Evolutionary conservation across 1,284 basidiomycete species (phyloP).

Genomic region (Leccinum laetum): DNA sequence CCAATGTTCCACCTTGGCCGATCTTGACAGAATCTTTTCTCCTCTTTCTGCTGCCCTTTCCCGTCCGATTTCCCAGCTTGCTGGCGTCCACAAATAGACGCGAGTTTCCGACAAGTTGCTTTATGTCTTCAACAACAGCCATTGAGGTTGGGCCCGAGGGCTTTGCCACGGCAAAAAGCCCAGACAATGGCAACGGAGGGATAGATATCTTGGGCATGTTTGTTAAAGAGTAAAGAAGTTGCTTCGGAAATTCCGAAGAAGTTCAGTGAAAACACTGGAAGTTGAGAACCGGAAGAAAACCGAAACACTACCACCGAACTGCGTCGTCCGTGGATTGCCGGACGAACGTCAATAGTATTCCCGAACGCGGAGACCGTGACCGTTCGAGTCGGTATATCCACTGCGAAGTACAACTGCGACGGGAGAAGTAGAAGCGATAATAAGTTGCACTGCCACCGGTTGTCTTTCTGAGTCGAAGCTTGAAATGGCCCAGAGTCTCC

Average conservation of each 20-base stretch:
- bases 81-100: conserved; percentile 72
- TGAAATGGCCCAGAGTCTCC: background rate
- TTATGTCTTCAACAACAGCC: conserved; percentile 87
- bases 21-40: conserved; percentile 65
- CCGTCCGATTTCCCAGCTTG: conserved; percentile 48
- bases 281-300: background rate
- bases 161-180: conserved; percentile 83
- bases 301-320: background rate
- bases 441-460: background rate
- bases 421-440: too few species aligned
- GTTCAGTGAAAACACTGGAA: background rate
- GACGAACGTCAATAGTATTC: background rate
- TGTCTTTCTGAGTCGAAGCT: background rate
- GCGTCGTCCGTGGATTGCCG: background rate
- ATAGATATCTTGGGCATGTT: conserved; percentile 66
- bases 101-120: conserved; percentile 78
- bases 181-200: conserved; percentile 66
- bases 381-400: background rate
- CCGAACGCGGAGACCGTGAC: background rate
- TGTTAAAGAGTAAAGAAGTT: background rate
- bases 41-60: conserved; percentile 41
- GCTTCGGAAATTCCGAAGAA: background rate
- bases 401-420: background rate
- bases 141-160: conserved; percentile 91
- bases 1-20: conserved; percentile 93